These are phyloP conservation scores for Hygrophorus pudorinus DNA, from an alignment of 768 basidiomycete genomes.

Conservation along the genomic window DNA sequence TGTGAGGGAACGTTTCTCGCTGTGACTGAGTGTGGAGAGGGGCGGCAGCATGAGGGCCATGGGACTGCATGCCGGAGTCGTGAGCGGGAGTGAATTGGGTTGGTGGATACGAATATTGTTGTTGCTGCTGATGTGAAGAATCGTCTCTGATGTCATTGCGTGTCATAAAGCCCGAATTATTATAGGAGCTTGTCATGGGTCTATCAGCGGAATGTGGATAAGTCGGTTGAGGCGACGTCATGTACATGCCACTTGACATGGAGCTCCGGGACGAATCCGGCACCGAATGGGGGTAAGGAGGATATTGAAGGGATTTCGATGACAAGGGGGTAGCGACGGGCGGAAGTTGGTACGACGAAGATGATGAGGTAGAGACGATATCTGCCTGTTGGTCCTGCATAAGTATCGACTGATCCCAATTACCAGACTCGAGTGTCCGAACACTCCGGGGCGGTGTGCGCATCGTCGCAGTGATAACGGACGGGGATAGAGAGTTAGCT, in stretches of 20 bases:
- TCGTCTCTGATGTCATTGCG: constrained; percentile 39
- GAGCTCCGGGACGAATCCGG: constrained; percentile 33
- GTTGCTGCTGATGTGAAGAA: constrained; percentile 23
- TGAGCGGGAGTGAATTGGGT: constrained; percentile 32
- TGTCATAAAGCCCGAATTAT: constrained; percentile 34
- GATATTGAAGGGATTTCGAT: constrained; percentile 36
- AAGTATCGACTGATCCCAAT: constrained; percentile 51
- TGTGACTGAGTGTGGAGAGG: constrained; percentile 28
- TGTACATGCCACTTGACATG: constrained; percentile 32
- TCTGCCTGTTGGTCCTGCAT: constrained; percentile 36
- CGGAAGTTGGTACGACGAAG: constrained; percentile 31
- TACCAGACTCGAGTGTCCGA: constrained; percentile 36
- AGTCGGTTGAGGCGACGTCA: constrained; percentile 22
- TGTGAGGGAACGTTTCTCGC: constrained; percentile 36
- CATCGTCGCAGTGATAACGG: constrained; percentile 38
- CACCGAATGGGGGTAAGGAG: constrained; percentile 30
- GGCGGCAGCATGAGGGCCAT: constrained; percentile 31
- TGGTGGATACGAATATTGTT: constrained; percentile 44
- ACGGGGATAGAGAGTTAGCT: constrained; percentile 57
- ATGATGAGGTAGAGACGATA: constrained; percentile 28
- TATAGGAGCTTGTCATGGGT: constrained; percentile 35
- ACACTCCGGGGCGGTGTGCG: constrained; percentile 29
- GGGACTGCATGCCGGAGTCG: constrained; percentile 31
- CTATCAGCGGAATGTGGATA: constrained; percentile 45
- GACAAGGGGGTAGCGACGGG: constrained; percentile 38